phyloP scores from a whole-genome alignment of 1,284 basidiomycete genomes.

The Microbotryum scabiosae region DNA sequence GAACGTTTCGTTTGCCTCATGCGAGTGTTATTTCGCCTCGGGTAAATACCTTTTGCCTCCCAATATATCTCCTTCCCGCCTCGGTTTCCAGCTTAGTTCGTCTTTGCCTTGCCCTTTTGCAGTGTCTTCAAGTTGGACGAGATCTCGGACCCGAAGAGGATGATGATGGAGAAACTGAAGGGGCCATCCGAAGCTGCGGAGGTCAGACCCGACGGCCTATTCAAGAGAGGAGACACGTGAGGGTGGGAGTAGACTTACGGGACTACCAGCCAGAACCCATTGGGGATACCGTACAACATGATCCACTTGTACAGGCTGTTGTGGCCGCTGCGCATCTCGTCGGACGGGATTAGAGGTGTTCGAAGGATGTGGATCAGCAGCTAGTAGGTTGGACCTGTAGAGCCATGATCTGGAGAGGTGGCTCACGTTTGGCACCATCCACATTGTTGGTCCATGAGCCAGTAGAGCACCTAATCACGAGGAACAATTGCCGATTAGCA shows the following conservation, averaged over 20 bases:
- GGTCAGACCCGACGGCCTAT: not conserved
- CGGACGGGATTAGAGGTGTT: not conserved
- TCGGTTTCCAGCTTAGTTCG: no score
- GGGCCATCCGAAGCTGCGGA: no score
- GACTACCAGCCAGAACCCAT: constrained; percentile 21
- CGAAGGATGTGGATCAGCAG: not conserved
- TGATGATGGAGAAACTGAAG: constrained; percentile 4
- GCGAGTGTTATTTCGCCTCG: no score
- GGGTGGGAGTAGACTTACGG: constrained; percentile 4
- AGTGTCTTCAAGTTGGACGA: constrained; percentile 17
- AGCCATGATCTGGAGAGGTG: not conserved
- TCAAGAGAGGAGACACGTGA: no score
- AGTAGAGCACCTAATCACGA: constrained; percentile 17
- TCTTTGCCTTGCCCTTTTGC: not conserved
- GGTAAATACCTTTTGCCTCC: no score
- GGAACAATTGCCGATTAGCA: no score
- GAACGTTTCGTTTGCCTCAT: no score
- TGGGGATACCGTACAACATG: constrained; percentile 24
- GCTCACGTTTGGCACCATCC: constrained; percentile 9
- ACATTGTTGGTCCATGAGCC: constrained; percentile 22
- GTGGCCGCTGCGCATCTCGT: constrained; percentile 13
- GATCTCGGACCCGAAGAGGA: constrained; percentile 21
- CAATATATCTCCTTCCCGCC: no score
- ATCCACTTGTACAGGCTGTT: constrained; percentile 10
- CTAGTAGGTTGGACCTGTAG: not conserved